Percentiles rank a stretch among this genome's conserved stretches.
phyloP scores from a whole-genome alignment of 768 basidiomycete genomes.

The Daedalea quercina region DNA sequence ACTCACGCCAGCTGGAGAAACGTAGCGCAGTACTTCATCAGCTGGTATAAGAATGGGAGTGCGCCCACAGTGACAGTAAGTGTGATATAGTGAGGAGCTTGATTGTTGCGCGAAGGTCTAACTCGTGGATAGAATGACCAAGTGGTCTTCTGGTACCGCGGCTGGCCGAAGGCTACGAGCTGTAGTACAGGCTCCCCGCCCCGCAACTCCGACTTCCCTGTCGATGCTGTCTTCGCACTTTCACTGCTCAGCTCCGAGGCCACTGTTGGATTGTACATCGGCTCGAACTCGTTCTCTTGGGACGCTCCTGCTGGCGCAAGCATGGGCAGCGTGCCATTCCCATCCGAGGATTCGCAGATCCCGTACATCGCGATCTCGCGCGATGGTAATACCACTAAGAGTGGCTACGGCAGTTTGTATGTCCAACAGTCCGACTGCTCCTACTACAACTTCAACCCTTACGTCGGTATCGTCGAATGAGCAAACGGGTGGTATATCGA shows the following conservation, averaged over 20 bases:
- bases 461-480: slow-evolving; percentile 8
- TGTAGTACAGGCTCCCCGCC: slow-evolving; percentile 24
- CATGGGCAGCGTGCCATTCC: slow-evolving; percentile 21
- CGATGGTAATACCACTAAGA: slow-evolving; percentile 10
- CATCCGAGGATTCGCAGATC: slow-evolving; percentile 18
- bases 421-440: slow-evolving; percentile 17
- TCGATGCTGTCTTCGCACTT: slow-evolving; percentile 33
- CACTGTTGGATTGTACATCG: slow-evolving; percentile 26
- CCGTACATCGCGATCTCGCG: slow-evolving; percentile 23
- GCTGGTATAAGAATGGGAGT: slow-evolving; percentile 23
- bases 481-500: not conserved
- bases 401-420: slow-evolving; percentile 13
- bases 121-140: slow-evolving; percentile 15
- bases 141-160: slow-evolving; percentile 25
- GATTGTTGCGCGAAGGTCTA: no score
- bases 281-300: slow-evolving; percentile 16
- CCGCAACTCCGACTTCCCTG: slow-evolving; percentile 23
- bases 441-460: slow-evolving; percentile 25
- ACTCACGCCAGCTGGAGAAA: slow-evolving; percentile 19
- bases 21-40: slow-evolving; percentile 23
- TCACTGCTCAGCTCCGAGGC: slow-evolving; percentile 27
- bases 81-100: not conserved
- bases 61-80: slow-evolving; percentile 2
- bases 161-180: slow-evolving; percentile 21
- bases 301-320: slow-evolving; percentile 14